Evolutionary conservation across 148 eudicot genomes (phyloP).

Genomic region (Nepenthes mirabilis): DNA sequence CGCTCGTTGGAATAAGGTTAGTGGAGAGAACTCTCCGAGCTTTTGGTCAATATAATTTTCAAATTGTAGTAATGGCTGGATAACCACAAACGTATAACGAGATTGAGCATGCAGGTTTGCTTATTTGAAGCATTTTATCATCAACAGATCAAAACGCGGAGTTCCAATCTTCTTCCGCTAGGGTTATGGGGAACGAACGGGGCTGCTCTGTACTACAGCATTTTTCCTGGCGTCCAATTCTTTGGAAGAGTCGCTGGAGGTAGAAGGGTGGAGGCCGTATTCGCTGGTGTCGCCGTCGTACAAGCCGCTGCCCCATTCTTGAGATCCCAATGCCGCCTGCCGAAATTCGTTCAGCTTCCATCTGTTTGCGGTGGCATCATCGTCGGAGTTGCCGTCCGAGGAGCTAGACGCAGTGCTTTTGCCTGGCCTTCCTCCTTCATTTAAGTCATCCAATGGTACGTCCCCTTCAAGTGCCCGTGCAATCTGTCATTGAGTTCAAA

Average conservation of each 20-base stretch:
- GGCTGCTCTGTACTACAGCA: too few relatives aligned
- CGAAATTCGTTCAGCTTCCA: slow-evolving; percentile 52
- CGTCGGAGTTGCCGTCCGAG: slow-evolving; percentile 16
- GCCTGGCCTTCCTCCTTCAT: slow-evolving; percentile 23
- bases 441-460: slow-evolving; percentile 48
- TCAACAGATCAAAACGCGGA: too few relatives aligned
- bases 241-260: slow-evolving; percentile 13
- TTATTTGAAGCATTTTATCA: too few relatives aligned
- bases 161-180: too few relatives aligned
- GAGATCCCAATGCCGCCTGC: slow-evolving; percentile 35
- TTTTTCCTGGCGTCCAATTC: slow-evolving; percentile 8
- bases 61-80: too few relatives aligned
- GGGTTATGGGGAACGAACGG: too few relatives aligned
- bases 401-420: slow-evolving; percentile 10
- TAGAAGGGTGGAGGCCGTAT: slow-evolving; percentile 15
- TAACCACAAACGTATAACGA: too few relatives aligned
- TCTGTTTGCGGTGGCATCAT: slow-evolving; percentile 42
- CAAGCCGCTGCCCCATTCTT: slow-evolving; percentile 20
- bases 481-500: slow-evolving; percentile 21
- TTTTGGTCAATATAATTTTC: too few relatives aligned
- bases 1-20: too few relatives aligned
- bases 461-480: slow-evolving; percentile 67
- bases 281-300: slow-evolving; percentile 16
- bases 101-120: too few relatives aligned
- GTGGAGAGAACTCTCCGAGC: too few relatives aligned